phyloP scores from a whole-genome alignment of 768 basidiomycete genomes.

The Lactarius tabidus region DNA sequence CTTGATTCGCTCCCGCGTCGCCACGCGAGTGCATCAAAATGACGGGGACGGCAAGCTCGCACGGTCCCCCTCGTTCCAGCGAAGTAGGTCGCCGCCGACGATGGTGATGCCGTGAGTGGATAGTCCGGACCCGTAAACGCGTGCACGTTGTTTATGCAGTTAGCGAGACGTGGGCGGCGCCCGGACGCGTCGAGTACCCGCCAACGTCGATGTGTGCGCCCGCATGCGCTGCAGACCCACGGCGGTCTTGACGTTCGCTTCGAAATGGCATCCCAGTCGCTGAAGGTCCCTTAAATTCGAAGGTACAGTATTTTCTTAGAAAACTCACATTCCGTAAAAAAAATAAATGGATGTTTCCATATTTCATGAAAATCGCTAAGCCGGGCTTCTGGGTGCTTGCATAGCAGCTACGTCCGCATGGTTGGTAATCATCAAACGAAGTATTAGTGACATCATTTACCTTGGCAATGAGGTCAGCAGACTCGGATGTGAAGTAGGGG shows the following conservation, averaged over 20 bases:
- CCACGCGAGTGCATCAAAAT: constrained; percentile 94
- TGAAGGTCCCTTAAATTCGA: background rate
- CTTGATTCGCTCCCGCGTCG: constrained; percentile 71
- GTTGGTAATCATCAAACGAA: background rate
- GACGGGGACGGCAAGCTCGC: constrained; percentile 67
- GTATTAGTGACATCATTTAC: background rate
- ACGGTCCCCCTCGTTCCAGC: constrained; percentile 60
- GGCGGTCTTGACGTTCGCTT: constrained; percentile 14
- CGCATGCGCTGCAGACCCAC: constrained; percentile 40
- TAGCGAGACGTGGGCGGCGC: constrained; percentile 72
- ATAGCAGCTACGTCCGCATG: background rate
- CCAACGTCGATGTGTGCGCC: constrained; percentile 88
- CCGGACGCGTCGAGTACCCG: constrained; percentile 89
- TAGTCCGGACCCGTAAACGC: constrained; percentile 65
- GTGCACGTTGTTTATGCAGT: constrained; percentile 91
- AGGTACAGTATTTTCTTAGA: background rate
- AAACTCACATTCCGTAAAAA: constrained; percentile 16
- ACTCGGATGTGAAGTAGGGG: constrained; percentile 11
- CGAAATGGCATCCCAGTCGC: constrained; percentile 12
- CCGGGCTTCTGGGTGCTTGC: constrained; percentile 12
- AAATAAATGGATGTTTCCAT: constrained; percentile 10
- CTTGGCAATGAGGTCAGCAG: constrained; percentile 13
- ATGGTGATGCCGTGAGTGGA: constrained; percentile 32
- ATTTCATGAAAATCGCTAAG: constrained; percentile 13
- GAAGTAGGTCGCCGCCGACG: constrained; percentile 41